Base-by-base conservation (phyloP, 208 protist genomes). In the Endotrypanum monterogeii region DNA sequence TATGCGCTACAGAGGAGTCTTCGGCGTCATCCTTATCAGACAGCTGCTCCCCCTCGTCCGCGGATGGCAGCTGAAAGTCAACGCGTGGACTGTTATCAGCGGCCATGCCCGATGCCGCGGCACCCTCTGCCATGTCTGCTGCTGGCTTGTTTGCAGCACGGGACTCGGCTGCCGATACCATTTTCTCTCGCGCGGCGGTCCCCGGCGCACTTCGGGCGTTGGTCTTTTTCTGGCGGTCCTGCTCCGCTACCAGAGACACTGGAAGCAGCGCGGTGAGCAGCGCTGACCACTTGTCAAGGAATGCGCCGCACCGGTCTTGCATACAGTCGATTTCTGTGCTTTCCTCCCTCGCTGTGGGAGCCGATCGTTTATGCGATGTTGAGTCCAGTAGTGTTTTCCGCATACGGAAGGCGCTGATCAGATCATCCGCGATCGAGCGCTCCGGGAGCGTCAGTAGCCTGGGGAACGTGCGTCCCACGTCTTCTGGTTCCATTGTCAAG, bases 381-480 rank as follows among this genome's bases (percentile, higher is more conserved):
- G 32, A 32, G 28, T 73, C 65, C 18, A 77, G 50, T 35, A 83
- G 58, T 14, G 41, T 76, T 44, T 74, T 66, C n/a, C 75, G 84
- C 70, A 81, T 91, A 50, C 91, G 93, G 44, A 93, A 90, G 54
- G 87, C 87, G 67, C 91, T 94, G 39, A 79, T 72, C 50, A 97
- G 73, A 70, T 97, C 93, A 23, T 90, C 89, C 0, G 80, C 73
- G 67, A 96, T 83, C 25, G 86, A 88, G 54, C 84, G 62, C 51
- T 70, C 72, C 8, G 89, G 92, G 67, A 84, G 76, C 56, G 80
- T 62, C 46, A 72, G 62, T 20, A 80, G 84, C 51, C 72, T 41
- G 25, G 78, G 56, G 60, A 97, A 94, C 8, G 78, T 76, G 4
- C 89, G 87, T 25, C 78, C 88, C n/a, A 97, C 82, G 67, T 97